These are phyloP conservation scores for Inga leiocalycina DNA, from an alignment of 306 rosid species.

Conservation along the genomic window DNA sequence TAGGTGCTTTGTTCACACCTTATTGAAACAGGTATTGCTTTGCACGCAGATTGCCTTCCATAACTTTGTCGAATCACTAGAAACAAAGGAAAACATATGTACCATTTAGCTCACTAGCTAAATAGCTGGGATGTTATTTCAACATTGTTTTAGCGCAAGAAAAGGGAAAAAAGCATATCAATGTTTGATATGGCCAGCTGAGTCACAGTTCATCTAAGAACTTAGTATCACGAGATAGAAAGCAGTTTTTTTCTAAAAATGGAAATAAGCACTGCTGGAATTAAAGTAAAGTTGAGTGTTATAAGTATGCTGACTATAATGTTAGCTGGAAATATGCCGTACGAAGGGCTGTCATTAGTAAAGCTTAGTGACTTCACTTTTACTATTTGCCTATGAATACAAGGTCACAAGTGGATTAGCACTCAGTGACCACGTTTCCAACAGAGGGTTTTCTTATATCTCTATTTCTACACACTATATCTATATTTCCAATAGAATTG, in stretches of 20 bases:
- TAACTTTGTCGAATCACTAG: constrained; percentile 51
- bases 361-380: neutral
- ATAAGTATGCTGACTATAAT: neutral
- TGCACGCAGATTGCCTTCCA: constrained; percentile 46
- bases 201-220: constrained; percentile 4
- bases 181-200: constrained; percentile 10
- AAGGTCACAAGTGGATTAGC: neutral
- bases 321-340: neutral
- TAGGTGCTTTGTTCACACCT: constrained; percentile 76
- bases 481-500: neutral
- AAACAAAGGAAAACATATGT: constrained; percentile 26
- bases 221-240: neutral
- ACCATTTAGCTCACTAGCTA: neutral
- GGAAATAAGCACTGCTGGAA: neutral
- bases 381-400: neutral
- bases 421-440: neutral
- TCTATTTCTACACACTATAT: neutral
- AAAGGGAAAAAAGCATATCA: neutral
- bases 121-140: neutral
- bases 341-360: neutral
- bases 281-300: neutral
- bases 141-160: neutral
- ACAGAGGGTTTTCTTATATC: neutral
- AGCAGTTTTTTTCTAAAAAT: neutral
- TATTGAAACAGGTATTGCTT: constrained; percentile 58